Percentiles rank a stretch among this genome's conserved stretches.
Conservation (phyloP, 495 filamentous ascomycete genomes). For the Talaromyces trachyspermus region DNA sequence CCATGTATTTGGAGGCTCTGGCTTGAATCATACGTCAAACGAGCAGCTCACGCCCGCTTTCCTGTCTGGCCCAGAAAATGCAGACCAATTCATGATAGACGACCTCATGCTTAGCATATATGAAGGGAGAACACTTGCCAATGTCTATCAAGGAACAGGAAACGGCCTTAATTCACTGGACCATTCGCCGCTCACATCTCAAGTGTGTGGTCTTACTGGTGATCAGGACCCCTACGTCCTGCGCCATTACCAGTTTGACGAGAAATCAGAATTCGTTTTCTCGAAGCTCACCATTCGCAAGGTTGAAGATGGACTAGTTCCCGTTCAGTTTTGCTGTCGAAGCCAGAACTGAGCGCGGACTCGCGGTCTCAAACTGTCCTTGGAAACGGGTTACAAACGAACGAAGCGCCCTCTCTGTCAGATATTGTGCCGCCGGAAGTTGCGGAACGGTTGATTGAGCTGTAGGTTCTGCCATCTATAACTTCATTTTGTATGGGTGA, state of each 20-base stretch:
- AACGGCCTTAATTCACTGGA: not conserved
- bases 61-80: not conserved
- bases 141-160: not conserved
- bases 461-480: not conserved
- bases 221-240: conserved; percentile 2
- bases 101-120: conserved; percentile 2
- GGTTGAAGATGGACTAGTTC: not conserved
- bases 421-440: conserved; percentile 2
- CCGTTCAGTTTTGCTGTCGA: conserved; percentile 2
- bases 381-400: not conserved
- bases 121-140: not conserved
- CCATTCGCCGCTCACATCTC: not conserved
- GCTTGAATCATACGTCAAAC: not conserved
- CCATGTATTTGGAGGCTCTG: not conserved
- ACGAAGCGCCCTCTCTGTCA: not conserved
- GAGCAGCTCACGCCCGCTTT: not conserved
- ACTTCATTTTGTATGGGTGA: not conserved
- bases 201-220: conserved; percentile 1
- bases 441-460: conserved; percentile 2
- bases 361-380: not conserved
- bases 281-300: conserved; percentile 5
- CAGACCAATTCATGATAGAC: not conserved
- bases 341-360: not conserved
- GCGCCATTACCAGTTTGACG: conserved; percentile 1
- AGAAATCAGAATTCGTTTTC: not conserved